Evolutionary conservation across 768 basidiomycete species (phyloP), one percentile per base, ranked within the genome.

Genomic region (Serendipita sp.): DNA sequence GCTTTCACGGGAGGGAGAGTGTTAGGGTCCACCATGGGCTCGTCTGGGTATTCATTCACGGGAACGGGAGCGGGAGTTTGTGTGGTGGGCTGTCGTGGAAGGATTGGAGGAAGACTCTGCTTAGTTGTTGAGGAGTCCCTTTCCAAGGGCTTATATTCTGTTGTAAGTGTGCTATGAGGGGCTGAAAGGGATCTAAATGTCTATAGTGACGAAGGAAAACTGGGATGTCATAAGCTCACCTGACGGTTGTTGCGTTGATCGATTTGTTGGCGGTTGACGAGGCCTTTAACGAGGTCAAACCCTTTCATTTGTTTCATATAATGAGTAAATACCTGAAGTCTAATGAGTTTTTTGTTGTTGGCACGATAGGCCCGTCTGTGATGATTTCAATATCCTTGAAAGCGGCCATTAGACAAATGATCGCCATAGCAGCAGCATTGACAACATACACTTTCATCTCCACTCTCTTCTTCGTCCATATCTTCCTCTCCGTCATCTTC

Each of bases 321-420:
- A 63, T 50, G 65, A 66, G 23, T 43, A 67, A 76, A 63, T 71
- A 86, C 86, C 88, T 80, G 69, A 91, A 82, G 75, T 91, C 88
- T 18, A 88, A 74, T 3, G 84, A 86, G 64, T 83, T 8, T n/a
- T 37, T 60, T n/a, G 33, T 33, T 27, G n/a, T 8, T 31, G 55
- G 27, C 8, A 10, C 84, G 16, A 82, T 73, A 6, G 83, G 76
- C 2, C 83, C 83, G 69, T 95, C 90, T 83, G 91, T 86, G 63
- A 95, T 91, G 68, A 95, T 88, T 76, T 95, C 92, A 67, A 95
- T 79, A 71, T 95, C 85, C 86, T 91, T 68, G 11, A 50, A 31
- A 27, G 27, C 29, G 64, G 36, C 40, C 44, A 63, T 27, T 15
- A 45, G 40, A 13, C 71, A 58, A 69, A 50, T 44, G 40, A 34